Evolutionary conservation across 179 eudicot species (phyloP), one percentile per base, ranked within the genome.

Genomic region (Nepenthes alata): DNA sequence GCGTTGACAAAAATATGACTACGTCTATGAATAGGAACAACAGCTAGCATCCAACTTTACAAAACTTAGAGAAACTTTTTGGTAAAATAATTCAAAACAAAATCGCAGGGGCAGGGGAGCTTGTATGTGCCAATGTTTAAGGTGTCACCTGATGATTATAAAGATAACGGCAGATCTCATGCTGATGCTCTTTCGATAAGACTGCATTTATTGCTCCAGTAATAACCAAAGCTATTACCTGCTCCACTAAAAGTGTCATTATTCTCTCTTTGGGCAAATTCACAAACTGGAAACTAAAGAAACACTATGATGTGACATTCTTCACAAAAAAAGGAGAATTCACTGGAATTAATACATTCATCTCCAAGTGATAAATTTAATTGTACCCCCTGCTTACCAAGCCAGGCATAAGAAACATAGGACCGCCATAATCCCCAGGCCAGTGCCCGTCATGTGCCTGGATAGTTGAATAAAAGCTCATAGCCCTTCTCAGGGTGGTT

Each of bases 371-470:
- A 50, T 13, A 54, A 53, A 64, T 8, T 36, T 51, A 44, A 25
- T 8, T 16, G 49, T 44, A 63, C n/a, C 12, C 15, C 13, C 47
- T 51, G 60, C 78, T 67, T 79, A 91, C 98, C 86, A 91, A 72
- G 66, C 95, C 96, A 74, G 98, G 96, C 77, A 89, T 70, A 50
- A 91, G 80, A 68, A 91, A 89, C 85, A 89, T 78, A 25, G 98
- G 98, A 53, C 98, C 98, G 36, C 89, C 91, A 75, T 86, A 86
- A 78, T 91, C 98, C 60, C 88, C 98, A 54, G 98, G 77, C 98
- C 98, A 91, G 71, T 89, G 95, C 55, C 98, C 98, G 75, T 91
- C 98, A 70, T 84, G 74, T 16, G 88, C 89, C 73, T 91, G 98
- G 49, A 91, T 72, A 62, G 88, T 82, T 11, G 98, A 89, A 63